These are phyloP conservation scores for Erysimum cheiranthoides DNA, from an alignment of 345 rosid species.

Conservation along the genomic window DNA sequence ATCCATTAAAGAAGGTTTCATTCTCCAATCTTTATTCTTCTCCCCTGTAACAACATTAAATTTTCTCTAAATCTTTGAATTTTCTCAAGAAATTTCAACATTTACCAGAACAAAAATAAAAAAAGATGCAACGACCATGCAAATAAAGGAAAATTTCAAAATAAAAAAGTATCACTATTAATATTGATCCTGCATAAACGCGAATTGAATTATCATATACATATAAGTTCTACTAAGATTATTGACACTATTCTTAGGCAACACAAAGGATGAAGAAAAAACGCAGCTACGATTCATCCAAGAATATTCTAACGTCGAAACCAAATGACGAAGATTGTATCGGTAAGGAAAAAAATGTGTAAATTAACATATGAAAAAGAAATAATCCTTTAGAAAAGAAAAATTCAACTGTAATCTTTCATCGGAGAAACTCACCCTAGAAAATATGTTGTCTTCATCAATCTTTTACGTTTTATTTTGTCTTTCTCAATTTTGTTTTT, in stretches of 20 bases:
- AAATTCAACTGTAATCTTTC: no score
- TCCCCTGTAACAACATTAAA: constrained; percentile 3
- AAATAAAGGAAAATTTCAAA: not conserved
- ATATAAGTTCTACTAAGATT: not conserved
- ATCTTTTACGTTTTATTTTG: no score
- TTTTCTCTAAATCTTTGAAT: not conserved
- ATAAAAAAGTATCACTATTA: not conserved
- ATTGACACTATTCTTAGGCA: not conserved
- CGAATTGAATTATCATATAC: not conserved
- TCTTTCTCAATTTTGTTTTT: no score
- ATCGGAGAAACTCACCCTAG: no score
- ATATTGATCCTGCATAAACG: not conserved
- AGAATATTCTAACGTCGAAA: not conserved
- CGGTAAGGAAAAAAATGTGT: not conserved
- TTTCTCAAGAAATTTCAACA: not conserved
- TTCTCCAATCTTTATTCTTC: constrained; percentile 9
- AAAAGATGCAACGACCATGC: not conserved
- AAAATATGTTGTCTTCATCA: no score
- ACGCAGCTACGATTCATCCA: not conserved
- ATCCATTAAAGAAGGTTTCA: constrained; percentile 56
- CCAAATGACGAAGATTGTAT: no score
- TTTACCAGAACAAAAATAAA: not conserved
- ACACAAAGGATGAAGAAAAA: not conserved
- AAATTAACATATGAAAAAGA: no score
- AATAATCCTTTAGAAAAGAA: no score